Evolutionary conservation across 1,139 yeast genomes (phyloP).

Genomic region (Candida sp.): DNA sequence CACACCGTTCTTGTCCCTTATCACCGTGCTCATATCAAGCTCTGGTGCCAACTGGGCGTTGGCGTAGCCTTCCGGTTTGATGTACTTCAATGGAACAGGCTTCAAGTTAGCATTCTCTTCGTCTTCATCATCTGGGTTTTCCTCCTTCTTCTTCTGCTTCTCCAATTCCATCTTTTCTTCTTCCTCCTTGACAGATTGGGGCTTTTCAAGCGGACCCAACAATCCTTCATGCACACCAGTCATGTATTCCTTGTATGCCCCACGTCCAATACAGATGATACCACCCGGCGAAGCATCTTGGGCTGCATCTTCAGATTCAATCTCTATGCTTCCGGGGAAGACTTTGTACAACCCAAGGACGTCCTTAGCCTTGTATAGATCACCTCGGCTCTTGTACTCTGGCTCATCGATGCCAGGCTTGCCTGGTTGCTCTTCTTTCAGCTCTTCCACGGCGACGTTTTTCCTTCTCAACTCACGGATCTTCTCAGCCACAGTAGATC

Average conservation of each 20-base stretch:
- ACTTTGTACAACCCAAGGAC: slow-evolving; percentile 61
- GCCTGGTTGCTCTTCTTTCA: slow-evolving; percentile 8
- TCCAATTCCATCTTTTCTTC: slow-evolving; percentile 28
- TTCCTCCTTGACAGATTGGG: slow-evolving; percentile 38
- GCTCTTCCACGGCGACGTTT: slow-evolving; percentile 6
- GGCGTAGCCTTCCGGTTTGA: slow-evolving; percentile 58
- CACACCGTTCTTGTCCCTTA: slow-evolving; percentile 39
- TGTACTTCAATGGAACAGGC: slow-evolving; percentile 68
- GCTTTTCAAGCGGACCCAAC: slow-evolving; percentile 85
- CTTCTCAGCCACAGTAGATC: slow-evolving; percentile 81
- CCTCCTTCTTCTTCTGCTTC: slow-evolving; percentile 28
- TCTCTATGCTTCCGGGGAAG: slow-evolving; percentile 32
- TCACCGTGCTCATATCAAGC: slow-evolving; percentile 34
- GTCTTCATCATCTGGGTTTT: slow-evolving; percentile 51
- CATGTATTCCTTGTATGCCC: slow-evolving; percentile 92
- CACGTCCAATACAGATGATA: slow-evolving; percentile 91
- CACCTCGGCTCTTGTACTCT: slow-evolving; percentile 33
- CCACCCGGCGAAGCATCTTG: slow-evolving; percentile 71
- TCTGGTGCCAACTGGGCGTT: slow-evolving; percentile 66
- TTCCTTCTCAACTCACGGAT: slow-evolving; percentile 68
- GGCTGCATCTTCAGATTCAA: slow-evolving; percentile 52
- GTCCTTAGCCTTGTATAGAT: slow-evolving; percentile 55
- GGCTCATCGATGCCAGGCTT: slow-evolving; percentile 13
- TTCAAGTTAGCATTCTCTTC: slow-evolving; percentile 25
- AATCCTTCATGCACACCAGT: slow-evolving; percentile 95